Percentiles rank a stretch among this genome's conserved stretches.
phyloP scores from a whole-genome alignment of 768 basidiomycete genomes.

The Podaxis pistillaris region DNA sequence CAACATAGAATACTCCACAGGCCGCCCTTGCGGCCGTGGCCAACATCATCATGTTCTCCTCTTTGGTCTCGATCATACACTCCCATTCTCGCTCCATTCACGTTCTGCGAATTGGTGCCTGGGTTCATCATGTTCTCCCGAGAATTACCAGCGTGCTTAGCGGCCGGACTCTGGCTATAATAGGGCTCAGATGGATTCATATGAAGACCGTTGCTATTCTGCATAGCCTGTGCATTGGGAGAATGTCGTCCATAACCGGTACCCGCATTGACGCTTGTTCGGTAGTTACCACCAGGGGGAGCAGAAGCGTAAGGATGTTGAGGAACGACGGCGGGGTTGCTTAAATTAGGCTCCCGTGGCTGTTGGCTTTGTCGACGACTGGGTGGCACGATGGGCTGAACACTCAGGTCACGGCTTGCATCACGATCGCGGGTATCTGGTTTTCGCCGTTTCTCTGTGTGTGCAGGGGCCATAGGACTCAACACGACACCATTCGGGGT shows the following conservation, averaged over 20 bases:
- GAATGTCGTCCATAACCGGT: constrained; percentile 57
- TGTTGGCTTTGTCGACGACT: constrained; percentile 71
- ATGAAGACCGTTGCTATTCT: constrained; percentile 40
- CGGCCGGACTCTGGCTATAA: constrained; percentile 52
- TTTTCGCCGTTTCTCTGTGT: constrained; percentile 48
- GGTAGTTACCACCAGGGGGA: constrained; percentile 56
- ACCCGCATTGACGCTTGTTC: constrained; percentile 29
- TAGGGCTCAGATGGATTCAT: constrained; percentile 67
- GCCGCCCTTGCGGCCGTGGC: constrained; percentile 58
- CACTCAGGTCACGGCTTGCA: constrained; percentile 55
- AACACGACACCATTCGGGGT: constrained; percentile 62
- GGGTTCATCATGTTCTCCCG: constrained; percentile 53
- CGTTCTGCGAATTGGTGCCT: constrained; percentile 34
- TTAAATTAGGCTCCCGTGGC: constrained; percentile 41
- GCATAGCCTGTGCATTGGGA: constrained; percentile 38
- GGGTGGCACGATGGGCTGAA: constrained; percentile 64
- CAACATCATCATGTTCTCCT: constrained; percentile 64
- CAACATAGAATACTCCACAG: constrained; percentile 71
- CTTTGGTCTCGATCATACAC: constrained; percentile 68
- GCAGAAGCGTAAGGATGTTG: constrained; percentile 76
- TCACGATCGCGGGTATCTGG: constrained; percentile 52
- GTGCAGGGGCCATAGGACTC: constrained; percentile 62
- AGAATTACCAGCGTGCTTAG: constrained; percentile 50
- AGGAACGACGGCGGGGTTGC: constrained; percentile 42
- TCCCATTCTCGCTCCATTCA: constrained; percentile 50